A percentile compares a stretch with the other conserved stretches of the same genome.
phyloP scores from a whole-genome alignment of 2,329 filamentous ascomycete species.

The Penicillium sclerotigenum region DNA sequence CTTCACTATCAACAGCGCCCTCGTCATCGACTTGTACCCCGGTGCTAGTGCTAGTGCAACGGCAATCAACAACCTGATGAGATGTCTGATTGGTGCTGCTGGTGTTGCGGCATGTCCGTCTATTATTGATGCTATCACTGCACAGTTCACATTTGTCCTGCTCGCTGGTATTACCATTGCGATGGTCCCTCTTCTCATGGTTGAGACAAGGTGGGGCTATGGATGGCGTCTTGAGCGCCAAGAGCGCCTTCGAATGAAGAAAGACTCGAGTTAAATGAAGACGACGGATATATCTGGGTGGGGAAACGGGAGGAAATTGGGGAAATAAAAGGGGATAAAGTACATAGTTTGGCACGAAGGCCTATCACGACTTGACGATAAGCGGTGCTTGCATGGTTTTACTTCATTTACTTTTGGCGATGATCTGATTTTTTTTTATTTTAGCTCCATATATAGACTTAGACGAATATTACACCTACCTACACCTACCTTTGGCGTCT shows the following conservation, averaged over 20 bases:
- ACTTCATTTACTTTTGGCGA: neutral
- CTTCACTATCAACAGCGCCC: constrained; percentile 36
- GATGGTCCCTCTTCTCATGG: constrained; percentile 24
- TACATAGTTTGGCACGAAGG: neutral
- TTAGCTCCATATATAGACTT: neutral
- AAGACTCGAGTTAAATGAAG: neutral
- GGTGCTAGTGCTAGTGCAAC: constrained; percentile 35
- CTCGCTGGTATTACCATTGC: constrained; percentile 28
- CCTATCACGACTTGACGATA: constrained; percentile 8
- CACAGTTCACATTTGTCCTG: constrained; percentile 25
- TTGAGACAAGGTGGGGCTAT: constrained; percentile 29
- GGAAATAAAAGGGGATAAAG: neutral
- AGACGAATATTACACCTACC: neutral
- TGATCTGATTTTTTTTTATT: neutral
- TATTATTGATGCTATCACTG: constrained; percentile 35
- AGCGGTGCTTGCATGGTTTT: neutral
- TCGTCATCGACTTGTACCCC: constrained; percentile 40
- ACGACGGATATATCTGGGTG: neutral
- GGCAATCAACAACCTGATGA: constrained; percentile 38
- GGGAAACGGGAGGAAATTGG: neutral
- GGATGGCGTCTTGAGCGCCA: constrained; percentile 28
- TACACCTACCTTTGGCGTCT: neutral
- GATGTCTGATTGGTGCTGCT: constrained; percentile 37
- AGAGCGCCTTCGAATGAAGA: constrained; percentile 15
- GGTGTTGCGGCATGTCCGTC: constrained; percentile 33